Percentiles rank a stretch among this genome's conserved stretches.
These are phyloP conservation scores for Penicillium pancosmium DNA, from an alignment of 495 filamentous ascomycete species.

Conservation along the genomic window DNA sequence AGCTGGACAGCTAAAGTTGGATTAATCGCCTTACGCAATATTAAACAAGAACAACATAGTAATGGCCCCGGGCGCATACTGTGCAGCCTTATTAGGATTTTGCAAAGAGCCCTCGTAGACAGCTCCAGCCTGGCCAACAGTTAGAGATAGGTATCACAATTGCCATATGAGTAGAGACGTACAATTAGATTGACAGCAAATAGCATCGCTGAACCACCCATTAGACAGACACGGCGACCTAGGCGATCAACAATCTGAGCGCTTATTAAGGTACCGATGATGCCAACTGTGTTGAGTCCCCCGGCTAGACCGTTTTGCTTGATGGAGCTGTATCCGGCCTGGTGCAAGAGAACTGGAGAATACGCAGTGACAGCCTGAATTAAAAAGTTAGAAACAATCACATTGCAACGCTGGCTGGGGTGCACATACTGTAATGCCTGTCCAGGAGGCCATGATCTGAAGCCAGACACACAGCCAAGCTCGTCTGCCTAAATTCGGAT, in stretches of 20 bases:
- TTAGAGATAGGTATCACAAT: neutral
- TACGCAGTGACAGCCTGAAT: conserved; percentile 44
- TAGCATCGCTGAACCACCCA: conserved; percentile 36
- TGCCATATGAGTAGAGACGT: conserved; percentile 5
- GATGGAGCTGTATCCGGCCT: conserved; percentile 45
- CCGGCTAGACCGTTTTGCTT: conserved; percentile 55
- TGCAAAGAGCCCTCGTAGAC: conserved; percentile 42
- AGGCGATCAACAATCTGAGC: conserved; percentile 54
- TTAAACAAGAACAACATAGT: conserved; percentile 58
- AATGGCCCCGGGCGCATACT: conserved; percentile 50
- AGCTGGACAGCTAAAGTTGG: neutral
- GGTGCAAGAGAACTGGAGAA: conserved; percentile 40
- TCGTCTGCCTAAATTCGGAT: conserved; percentile 41
- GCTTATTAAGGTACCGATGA: conserved; percentile 55
- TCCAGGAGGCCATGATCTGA: conserved; percentile 58
- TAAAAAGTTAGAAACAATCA: too few relatives aligned
- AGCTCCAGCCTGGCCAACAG: conserved; percentile 31
- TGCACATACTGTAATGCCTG: conserved; percentile 48
- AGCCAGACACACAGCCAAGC: conserved; percentile 55
- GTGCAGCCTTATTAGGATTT: conserved; percentile 30
- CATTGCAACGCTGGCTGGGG: neutral
- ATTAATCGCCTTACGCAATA: conserved; percentile 31
- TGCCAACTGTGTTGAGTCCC: conserved; percentile 56
- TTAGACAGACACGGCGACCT: conserved; percentile 49
- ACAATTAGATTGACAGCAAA: conserved; percentile 40